Evolutionary conservation across 2,329 filamentous ascomycete genomes (phyloP), one percentile per base, ranked within the genome.

Genomic region (Kalaharituber pfeilii): DNA sequence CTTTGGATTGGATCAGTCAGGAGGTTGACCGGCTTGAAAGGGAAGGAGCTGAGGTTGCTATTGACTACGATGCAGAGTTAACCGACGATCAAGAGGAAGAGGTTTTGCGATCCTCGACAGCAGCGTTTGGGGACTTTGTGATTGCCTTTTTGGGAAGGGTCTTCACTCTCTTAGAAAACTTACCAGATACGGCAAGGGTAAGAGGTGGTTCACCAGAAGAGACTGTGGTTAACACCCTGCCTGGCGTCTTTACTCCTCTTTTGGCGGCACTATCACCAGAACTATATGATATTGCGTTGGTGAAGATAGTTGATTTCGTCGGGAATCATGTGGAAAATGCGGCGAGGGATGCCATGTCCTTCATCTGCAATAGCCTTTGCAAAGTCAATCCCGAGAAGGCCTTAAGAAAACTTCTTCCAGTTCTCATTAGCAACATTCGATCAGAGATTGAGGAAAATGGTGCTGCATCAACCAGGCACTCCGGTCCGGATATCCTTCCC

Each of bases 391-490:
- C 93, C 0, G 81, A 89, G 66, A 95, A 95, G 71, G 87, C 91
- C 0, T 73, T 98, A 51, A 91, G 88, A 66, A 79, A 86, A 13
- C 84, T 98, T 53, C 76, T 98, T 28, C 91, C 91, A 1, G 86
- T 94, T 72, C 74, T 96, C 52, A 83, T 94, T 51, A 77, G 85
- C 66, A 88, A 86, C 54, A 98, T 98, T 60, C 84, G 88, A 58
- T 94, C 86, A 57, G 91, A 98, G 68, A 98, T 98, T 61, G 88
- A 94, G 65, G 86, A 89, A 67, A 98, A 96, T 66, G 86, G 89
- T 50, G 91, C 91, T 20, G 93, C 89, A 1, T 96, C 89, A 1
- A 93, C 93, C 55, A 79, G 91, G 63, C 96, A 87, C 54, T 94
- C 86, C 53, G 91, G 91, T 20, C 85, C 84, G 0, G 91, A 98